Evolutionary conservation across 352 stramenopile species (phyloP).

Genomic region (Globisporangium abappressorium): DNA sequence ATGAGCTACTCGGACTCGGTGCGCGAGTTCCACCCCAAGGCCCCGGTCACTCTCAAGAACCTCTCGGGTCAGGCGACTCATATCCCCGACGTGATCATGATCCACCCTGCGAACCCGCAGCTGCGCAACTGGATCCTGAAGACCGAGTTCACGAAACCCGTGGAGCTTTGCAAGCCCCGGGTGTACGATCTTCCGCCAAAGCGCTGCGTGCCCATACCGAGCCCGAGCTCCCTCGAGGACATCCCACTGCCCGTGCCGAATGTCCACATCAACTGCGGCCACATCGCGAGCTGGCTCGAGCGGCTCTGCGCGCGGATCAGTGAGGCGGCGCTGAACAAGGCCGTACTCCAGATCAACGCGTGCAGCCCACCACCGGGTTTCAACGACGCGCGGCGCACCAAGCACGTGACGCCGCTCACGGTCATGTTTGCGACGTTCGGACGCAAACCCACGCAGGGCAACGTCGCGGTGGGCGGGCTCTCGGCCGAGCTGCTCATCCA

Average conservation of each 20-base stretch:
- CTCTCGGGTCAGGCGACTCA: constrained; percentile 31
- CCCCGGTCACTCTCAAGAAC: constrained; percentile 81
- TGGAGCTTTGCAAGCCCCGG: constrained; percentile 75
- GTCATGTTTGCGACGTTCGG: constrained; percentile 91
- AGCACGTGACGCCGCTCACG: constrained; percentile 73
- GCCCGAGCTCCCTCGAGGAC: constrained; percentile 72
- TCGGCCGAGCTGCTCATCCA: constrained; percentile 85
- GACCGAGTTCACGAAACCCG: constrained; percentile 60
- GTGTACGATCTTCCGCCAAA: constrained; percentile 79
- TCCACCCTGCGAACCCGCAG: constrained; percentile 54
- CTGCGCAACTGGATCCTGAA: constrained; percentile 61
- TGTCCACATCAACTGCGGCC: constrained; percentile 51
- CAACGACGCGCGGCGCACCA: constrained; percentile 66
- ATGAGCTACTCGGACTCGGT: constrained; percentile 59
- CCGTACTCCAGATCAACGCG: constrained; percentile 58
- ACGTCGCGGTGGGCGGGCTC: constrained; percentile 83
- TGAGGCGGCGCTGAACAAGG: constrained; percentile 51
- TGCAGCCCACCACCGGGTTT: constrained; percentile 57
- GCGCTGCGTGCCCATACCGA: constrained; percentile 86
- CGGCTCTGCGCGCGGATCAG: constrained; percentile 50
- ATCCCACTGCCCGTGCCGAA: constrained; percentile 71
- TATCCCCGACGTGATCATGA: constrained; percentile 53
- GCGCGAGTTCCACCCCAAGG: constrained; percentile 56
- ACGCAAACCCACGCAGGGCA: constrained; percentile 74
- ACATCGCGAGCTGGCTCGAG: constrained; percentile 71